Conservation (phyloP, 192 early-diverging fungal species). For the Geosiphon pyriformis region DNA sequence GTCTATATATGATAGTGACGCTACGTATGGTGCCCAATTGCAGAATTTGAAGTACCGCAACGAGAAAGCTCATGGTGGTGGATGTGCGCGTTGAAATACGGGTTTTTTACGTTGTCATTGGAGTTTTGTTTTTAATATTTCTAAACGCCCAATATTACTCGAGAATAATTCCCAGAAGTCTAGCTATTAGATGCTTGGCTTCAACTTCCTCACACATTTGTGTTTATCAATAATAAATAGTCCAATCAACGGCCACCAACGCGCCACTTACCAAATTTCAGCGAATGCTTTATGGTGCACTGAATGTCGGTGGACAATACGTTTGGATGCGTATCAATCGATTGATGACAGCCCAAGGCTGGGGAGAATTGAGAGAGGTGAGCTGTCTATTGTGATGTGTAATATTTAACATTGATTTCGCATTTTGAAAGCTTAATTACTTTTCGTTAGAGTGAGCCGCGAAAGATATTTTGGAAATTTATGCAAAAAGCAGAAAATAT, state of each 20-base stretch:
- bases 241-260: conserved; percentile 55
- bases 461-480: conserved; percentile 49
- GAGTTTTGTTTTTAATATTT: not conserved
- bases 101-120: conserved; percentile 3
- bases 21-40: conserved; percentile 76
- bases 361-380: conserved; percentile 64
- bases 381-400: no score
- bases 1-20: conserved; percentile 65
- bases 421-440: no score
- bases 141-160: no score
- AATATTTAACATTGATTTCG: no score
- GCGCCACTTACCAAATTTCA: conserved; percentile 53
- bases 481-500: conserved; percentile 58
- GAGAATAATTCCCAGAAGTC: no score
- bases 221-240: conserved; percentile 29
- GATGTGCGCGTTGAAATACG: conserved; percentile 35
- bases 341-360: conserved; percentile 58
- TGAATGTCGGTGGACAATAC: conserved; percentile 72
- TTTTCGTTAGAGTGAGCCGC: conserved; percentile 36
- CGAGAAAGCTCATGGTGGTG: conserved; percentile 51
- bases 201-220: no score
- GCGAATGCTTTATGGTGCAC: conserved; percentile 51
- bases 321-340: conserved; percentile 56
- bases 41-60: conserved; percentile 82
- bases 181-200: no score